Base-by-base conservation (phyloP, 2,329 filamentous ascomycete species). In the Aspergillus latus region DNA sequence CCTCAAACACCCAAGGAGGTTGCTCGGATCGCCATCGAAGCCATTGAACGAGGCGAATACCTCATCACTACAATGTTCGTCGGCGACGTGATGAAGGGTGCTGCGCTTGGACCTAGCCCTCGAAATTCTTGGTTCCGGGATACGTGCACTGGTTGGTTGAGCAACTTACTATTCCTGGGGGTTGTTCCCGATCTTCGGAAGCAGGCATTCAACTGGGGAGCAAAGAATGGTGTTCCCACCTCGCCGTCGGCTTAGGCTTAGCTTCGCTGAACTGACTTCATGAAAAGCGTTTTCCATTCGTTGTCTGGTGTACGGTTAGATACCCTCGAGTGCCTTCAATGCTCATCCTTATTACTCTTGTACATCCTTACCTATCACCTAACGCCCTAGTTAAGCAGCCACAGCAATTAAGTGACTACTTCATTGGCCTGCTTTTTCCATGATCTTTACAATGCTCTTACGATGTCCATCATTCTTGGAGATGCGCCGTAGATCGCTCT, bases 21-120 rank as follows among this genome's bases (percentile, higher is more conserved):
- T 11, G 94, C 94, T 1, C 74, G 76, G 3, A 79, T 78, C 7
- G 80, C 90, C 0, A 85, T 99, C 50, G 76, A 76, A 43, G 90
- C 88, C 0, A 76, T 99, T 44, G 92, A 97, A 73, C 84, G 77
- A 36, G 94, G 93, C 0, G 80, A 94, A 26, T 93, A 90, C 72
- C 81, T 90, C 66, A 83, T 96, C 44, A 88, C 90, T 0, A 89
- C 92, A 9, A 88, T 85, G 58, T 84, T 87, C 60, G 70, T 96
- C 46, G 90, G 88, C 1, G 74, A 83, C 54, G 66, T 90, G 57
- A 88, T 97, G 85, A 85, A 88, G 63, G 87, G 82, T 16, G 75
- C 76, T 28, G 70, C 75, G 28, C 68, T 84, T 58, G 80, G 80
- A 4, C 77, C 79, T 34, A 82, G 80, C 61, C 78, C 80, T 29